Base-by-base conservation (phyloP, 768 basidiomycete genomes). In the Podaxis carcinomalis region DNA sequence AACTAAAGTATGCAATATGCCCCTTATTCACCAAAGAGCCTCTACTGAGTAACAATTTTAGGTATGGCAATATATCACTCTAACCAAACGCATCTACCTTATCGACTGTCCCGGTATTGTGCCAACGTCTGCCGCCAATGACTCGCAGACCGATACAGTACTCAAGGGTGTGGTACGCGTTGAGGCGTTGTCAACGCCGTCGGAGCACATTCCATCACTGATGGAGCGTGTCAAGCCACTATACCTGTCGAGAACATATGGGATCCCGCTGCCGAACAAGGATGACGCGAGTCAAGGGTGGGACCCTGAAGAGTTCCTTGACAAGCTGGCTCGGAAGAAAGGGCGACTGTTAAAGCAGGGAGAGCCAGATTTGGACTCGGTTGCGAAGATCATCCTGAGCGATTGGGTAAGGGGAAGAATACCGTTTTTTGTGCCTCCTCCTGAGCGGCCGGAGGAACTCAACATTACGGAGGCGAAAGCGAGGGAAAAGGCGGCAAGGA, bases 61-160 rank as follows among this genome's bases (percentile, higher is more conserved):
- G 82, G 95, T 98, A 66, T 99, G 97, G 97, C 96, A 99, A 82
- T 99, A 99, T 75, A 98, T 99, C 78, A 95, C 94, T 28, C 79
- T 99, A 44, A 99, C 95, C 62, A 86, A 90, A 64, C 85, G 92
- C 57, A 99, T 99, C 71, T 99, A 98, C 79, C 89, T 99, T 66
- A 98, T 99, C 77, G 97, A 99, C 75, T 99, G 97, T 72, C 97
- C 97, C 28, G 97, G 97, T 52, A 92, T 98, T 73, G 97, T 98
- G 1, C 96, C 96, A 1, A 89, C 94, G 16, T 95, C 94, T 23
- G 59, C 59, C 40, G 90, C 93, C 1, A 82, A 91, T 63, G 95
- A 98, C 73, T 84, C 90, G 1, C 89, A 96, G 69, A 93, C 93
- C 0, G 84, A 87, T 14, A 97, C 88, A 3, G 97, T 98, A 23